Evolutionary conservation across 768 basidiomycete genomes (phyloP), one percentile per base, ranked within the genome.

Genomic region (Exidia glandulosa): DNA sequence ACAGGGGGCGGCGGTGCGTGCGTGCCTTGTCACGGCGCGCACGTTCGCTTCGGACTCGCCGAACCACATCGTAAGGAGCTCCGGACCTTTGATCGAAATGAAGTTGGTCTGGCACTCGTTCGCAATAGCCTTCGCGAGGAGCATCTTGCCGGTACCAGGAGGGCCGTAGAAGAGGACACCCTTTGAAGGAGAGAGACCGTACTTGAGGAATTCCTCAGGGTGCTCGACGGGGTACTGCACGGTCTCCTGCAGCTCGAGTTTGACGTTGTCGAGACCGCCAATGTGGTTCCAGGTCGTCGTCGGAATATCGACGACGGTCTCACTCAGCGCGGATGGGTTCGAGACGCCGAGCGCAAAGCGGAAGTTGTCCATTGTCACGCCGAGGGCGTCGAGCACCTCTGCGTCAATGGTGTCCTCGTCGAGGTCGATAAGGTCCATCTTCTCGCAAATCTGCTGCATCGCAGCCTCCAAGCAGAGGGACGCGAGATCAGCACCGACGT

Each of bases 301-400:
- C 19, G 96, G 96, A 58, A 98, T 94, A 75, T 99, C 96, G 73
- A 99, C 95, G 54, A 97, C 94, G 36, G 96, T 99, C 79, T 99
- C 96, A 72, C 96, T 89, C 56, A 98, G 88, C 14, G 96, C 96
- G 19, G 96, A 98, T 31, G 96, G 96, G 76, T 98, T 98, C 67
- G 94, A 94, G 29, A 87, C 84, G 61, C 96, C 96, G 59, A 99
- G 87, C 3, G 96, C 96, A 72, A 97, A 98, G 61, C 95, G 88
- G 93, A 98, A 98, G 81, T 98, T 98, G 69, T 99, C 96, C 95
- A 97, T 97, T 31, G 96, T 99, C 65, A 99, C 94, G 64, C 96
- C 96, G 56, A 99, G 89, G 3, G 94, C 90, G 74, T 99, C 96
- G 59, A 99, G 88, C 2, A 99, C 95, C 74, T 99, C 96, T 7